These are phyloP conservation scores for Musa itinerans DNA, from an alignment of 176 grass and related monocot genomes.

Conservation along the genomic window DNA sequence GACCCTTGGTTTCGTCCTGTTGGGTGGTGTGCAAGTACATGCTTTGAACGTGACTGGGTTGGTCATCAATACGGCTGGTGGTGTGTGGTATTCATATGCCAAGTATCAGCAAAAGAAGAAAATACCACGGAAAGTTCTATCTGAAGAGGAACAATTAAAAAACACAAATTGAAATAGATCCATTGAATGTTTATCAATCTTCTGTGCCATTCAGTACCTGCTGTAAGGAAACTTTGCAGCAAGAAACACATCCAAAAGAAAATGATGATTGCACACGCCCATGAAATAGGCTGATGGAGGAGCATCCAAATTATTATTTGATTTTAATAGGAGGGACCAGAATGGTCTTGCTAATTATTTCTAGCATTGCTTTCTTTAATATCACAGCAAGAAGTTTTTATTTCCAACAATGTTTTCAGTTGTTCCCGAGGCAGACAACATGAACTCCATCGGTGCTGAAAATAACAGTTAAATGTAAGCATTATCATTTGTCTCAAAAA, in stretches of 20 bases:
- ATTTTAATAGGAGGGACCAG: not conserved
- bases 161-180: conserved; percentile 6
- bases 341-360: not conserved
- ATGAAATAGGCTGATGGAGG: not conserved
- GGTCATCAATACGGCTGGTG: conserved; percentile 83
- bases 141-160: conserved; percentile 45
- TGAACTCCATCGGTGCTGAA: too few relatives aligned
- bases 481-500: too few relatives aligned
- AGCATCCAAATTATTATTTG: not conserved
- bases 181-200: not conserved
- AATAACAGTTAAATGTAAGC: too few relatives aligned
- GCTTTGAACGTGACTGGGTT: conserved; percentile 69
- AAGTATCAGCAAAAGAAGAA: conserved; percentile 84
- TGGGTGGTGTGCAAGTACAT: conserved; percentile 81
- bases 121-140: conserved; percentile 27
- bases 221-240: not conserved
- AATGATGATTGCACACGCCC: not conserved
- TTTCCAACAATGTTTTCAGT: not conserved
- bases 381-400: not conserved
- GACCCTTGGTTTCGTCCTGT: conserved; percentile 83
- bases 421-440: not conserved
- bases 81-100: conserved; percentile 85
- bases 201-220: not conserved
- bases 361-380: not conserved
- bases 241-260: not conserved